Base-by-base conservation (phyloP, 768 basidiomycete genomes). In the Dentipellis fragilis region DNA sequence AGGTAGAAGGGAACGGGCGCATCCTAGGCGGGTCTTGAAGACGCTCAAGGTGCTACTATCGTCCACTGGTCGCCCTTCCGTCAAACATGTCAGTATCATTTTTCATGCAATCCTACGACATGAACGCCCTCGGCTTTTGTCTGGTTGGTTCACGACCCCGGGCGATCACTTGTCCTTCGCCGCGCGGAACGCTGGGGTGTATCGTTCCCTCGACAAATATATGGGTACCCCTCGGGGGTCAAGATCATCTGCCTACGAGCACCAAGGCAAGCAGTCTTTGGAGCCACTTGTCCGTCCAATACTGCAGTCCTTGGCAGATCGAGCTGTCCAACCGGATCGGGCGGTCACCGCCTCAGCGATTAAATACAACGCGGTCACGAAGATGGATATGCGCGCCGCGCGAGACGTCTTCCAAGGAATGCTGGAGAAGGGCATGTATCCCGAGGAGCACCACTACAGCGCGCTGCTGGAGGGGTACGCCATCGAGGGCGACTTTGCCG, bases 401-500 rank as follows among this genome's bases (percentile, higher is more conserved):
- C 68, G 77, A 52, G 71, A 73, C 10, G 67, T 82, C 39, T 84
- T 89, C 60, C 72, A 76, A 19, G 66, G 71, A 17, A 78, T 92
- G 73, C 66, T 88, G 52, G 72, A 74, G 50, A 80, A 80, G 55
- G 90, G 90, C 10, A 73, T 93, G 54, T 79, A 79, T 49, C 84
- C 88, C 10, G 86, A 81, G 62, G 73, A 74, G 54, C 80, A 87
- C 64, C 91, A 93, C 68, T 85, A 82, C 62, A 73, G 75, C 34
- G 82, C 87, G 52, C 70, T 93, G 56, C 83, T 93, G 77, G 82
- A 88, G 60, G 87, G 86, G n/a, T 84, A 83, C 61, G 69, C 75
- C 16, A 72, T 69, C 3, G 67, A 68, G 1, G 87, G 87, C n/a
- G 75, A 90, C 66, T 71, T 85, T 58, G 63, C 67, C 12, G 73